Evolutionary conservation across 2,329 filamentous ascomycete species (phyloP).

Genomic region (Colletotrichum orchidophilum): DNA sequence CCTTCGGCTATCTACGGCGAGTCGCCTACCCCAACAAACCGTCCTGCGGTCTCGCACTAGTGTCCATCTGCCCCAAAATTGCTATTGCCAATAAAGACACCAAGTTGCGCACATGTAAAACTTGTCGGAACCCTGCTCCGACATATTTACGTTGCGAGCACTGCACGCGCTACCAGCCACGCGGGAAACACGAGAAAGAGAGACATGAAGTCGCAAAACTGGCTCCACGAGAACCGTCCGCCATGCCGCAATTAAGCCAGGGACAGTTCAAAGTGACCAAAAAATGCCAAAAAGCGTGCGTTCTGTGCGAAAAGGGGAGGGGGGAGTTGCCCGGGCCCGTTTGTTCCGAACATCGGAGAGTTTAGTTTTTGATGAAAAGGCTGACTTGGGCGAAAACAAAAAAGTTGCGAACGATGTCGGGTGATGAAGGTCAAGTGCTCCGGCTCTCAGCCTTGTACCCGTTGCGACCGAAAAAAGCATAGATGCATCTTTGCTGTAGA

Average conservation of each 20-base stretch:
- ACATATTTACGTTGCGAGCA: slow-evolving; percentile 11
- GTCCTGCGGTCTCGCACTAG: slow-evolving; percentile 2
- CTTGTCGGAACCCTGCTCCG: slow-evolving; percentile 24
- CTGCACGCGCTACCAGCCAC: not conserved
- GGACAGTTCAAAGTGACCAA: slow-evolving; percentile 35
- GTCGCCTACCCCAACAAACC: slow-evolving; percentile 20
- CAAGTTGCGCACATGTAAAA: not conserved
- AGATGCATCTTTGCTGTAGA: slow-evolving; percentile 36
- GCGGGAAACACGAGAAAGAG: not conserved
- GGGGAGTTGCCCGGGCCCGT: not conserved
- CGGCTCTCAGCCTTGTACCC: slow-evolving; percentile 36
- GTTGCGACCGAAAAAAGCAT: slow-evolving; percentile 36
- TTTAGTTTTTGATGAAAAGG: not conserved
- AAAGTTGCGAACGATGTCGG: slow-evolving; percentile 37
- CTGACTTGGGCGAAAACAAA: slow-evolving; percentile 37
- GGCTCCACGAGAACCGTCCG: slow-evolving; percentile 4
- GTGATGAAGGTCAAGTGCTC: slow-evolving; percentile 39
- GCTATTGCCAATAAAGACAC: slow-evolving; percentile 16
- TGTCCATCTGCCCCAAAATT: not conserved
- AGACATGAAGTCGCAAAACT: slow-evolving; percentile 9
- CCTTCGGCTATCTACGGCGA: slow-evolving; percentile 6
- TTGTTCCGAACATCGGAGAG: not conserved
- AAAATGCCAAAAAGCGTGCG: slow-evolving; percentile 35
- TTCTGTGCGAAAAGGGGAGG: not conserved
- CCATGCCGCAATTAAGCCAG: slow-evolving; percentile 31